Evolutionary conservation across 2,329 filamentous ascomycete species (phyloP), one percentile per base, ranked within the genome.

Genomic region (Nemania diffusa): DNA sequence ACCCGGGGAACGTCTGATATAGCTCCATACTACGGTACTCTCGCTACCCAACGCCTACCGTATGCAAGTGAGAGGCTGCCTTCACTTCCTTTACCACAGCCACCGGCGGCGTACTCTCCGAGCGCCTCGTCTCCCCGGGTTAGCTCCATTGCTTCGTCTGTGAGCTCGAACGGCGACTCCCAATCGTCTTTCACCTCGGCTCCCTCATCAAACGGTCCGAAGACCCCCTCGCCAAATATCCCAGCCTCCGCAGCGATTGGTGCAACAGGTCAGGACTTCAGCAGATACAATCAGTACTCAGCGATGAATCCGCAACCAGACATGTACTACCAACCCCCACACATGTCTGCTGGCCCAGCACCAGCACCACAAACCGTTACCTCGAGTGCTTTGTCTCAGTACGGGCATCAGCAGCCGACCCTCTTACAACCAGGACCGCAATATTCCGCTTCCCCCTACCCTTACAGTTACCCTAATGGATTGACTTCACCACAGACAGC

Each of bases 221-320:
- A 94, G 78, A 94, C 92, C 13, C 91, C 92, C n/a, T 92, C 92
- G 26, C 90, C 91, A 37, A 90, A 87, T 72, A 86, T 90, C 61
- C 86, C 84, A 65, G 82, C 84, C 53, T 84, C 85, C 71, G 76
- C 77, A 57, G 78, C 80, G 57, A 77, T 85, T 51, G 79, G 81
- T 48, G 79, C 80, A 51, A 78, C 81, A 15, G 74, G 79, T 42
- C 83, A 82, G 60, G 64, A 75, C 56, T 71, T 79, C 69, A 73
- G 77, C 67, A 76, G 77, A 61, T 83, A 82, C 80, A 80, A 82
- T 20, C 79, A 79, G 22, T 84, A 84, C 69, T 76, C 81, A 74
- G 82, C 84, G 81, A 97, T 97, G 94, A 97, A 97, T 83, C 91
- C 91, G 81, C 88, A 89, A 76, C 85, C 89, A 73, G 95, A 97